These are phyloP conservation scores for Lolium perenne DNA, from an alignment of 176 grass and related monocot genomes.

Conservation along the genomic window DNA sequence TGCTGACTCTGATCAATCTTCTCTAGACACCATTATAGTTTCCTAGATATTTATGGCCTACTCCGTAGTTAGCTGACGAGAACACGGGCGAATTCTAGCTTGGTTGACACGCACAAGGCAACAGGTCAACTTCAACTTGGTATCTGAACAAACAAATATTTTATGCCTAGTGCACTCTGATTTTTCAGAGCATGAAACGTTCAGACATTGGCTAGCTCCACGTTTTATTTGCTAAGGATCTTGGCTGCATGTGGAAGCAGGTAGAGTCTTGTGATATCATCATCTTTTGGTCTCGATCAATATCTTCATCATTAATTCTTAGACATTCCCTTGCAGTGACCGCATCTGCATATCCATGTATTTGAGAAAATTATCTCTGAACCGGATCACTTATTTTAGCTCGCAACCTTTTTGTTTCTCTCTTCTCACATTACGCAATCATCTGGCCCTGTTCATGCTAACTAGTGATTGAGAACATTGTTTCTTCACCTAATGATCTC, in stretches of 20 bases:
- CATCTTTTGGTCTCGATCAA: background rate
- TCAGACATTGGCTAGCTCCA: background rate
- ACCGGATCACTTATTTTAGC: constrained; percentile 45
- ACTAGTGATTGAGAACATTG: constrained; percentile 30
- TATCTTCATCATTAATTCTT: constrained; percentile 17
- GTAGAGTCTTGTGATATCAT: constrained; percentile 37
- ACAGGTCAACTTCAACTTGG: constrained; percentile 30
- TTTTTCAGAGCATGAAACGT: constrained; percentile 8
- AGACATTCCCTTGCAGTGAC: constrained; percentile 19
- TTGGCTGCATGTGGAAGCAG: constrained; percentile 37
- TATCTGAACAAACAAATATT: background rate
- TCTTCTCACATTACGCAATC: constrained; percentile 48
- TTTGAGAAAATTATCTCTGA: constrained; percentile 45
- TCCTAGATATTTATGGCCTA: constrained; percentile 26
- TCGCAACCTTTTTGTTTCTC: background rate
- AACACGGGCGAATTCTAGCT: constrained; percentile 8
- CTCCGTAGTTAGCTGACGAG: background rate
- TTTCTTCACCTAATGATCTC: constrained; percentile 45
- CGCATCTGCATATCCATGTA: constrained; percentile 26
- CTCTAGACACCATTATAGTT: constrained; percentile 34
- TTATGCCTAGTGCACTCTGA: constrained; percentile 5
- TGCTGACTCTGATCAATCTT: constrained; percentile 34
- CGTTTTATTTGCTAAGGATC: background rate
- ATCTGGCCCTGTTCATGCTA: background rate
- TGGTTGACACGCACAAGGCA: constrained; percentile 23